These are phyloP conservation scores for Peziza echinospora DNA, from an alignment of 495 filamentous ascomycete species.

Conservation along the genomic window DNA sequence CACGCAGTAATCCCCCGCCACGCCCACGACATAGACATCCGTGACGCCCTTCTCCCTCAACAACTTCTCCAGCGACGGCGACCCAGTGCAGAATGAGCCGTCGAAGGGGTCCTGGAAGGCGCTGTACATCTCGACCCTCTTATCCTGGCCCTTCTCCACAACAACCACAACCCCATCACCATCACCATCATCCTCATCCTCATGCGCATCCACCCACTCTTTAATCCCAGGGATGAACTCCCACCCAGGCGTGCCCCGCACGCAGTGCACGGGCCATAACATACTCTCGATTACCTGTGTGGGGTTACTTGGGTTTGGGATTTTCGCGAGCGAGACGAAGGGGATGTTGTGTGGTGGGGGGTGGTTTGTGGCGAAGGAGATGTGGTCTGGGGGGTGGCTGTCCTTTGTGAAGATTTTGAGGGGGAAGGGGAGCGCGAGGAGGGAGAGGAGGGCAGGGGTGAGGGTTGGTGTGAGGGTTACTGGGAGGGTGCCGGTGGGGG, in stretches of 20 bases:
- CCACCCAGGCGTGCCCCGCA: constrained; percentile 51
- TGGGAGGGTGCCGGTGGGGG: constrained; percentile 64
- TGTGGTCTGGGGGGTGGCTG: constrained; percentile 64
- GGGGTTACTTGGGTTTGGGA: constrained; percentile 46
- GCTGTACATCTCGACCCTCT: constrained; percentile 72
- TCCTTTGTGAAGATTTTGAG: constrained; percentile 68
- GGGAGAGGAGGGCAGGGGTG: constrained; percentile 46
- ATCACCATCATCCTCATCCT: constrained; percentile 28
- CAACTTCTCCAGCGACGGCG: constrained; percentile 8
- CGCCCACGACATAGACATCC: constrained; percentile 59
- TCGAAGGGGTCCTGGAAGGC: constrained; percentile 64
- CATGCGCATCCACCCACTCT: constrained; percentile 26
- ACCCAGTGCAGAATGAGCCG: constrained; percentile 17
- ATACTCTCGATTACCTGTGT: constrained; percentile 40
- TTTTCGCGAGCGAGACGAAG: constrained; percentile 37
- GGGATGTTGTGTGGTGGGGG: constrained; percentile 35
- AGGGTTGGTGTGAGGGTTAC: constrained; percentile 51
- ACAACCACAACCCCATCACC: constrained; percentile 25
- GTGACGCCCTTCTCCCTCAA: constrained; percentile 40
- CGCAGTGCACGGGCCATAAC: constrained; percentile 82
- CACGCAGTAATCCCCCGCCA: constrained; percentile 84
- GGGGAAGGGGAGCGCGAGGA: constrained; percentile 51
- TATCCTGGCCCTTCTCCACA: constrained; percentile 56
- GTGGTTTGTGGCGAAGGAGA: constrained; percentile 80
- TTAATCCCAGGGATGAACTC: constrained; percentile 52